Base-by-base conservation (phyloP, 2,329 filamentous ascomycete species). In the Dothistroma septosporum region DNA sequence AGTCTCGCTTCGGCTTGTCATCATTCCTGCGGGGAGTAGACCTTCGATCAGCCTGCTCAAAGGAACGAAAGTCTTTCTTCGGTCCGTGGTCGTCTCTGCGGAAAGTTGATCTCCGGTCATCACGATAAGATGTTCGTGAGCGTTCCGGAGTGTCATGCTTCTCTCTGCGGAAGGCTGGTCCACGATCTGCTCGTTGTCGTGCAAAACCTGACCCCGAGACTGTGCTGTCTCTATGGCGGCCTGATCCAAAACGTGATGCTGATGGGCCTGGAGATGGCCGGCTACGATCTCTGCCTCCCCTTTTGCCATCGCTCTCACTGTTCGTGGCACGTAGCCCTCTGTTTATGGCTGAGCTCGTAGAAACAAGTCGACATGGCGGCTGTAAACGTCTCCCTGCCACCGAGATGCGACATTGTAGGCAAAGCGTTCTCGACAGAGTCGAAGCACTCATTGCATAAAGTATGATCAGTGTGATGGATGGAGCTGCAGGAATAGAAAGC, bases 281-380 rank as follows among this genome's bases (percentile, higher is more conserved):
- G 49, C 53, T 55, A 31, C 60, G 44, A 54, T 64, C 60, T 64
- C 59, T 61, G 52, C 60, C 63, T 52, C 61, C 65, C 60, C 56
- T 61, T 58, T 58, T 37, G 19, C 28, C 32, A 9, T 50, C 41
- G n/a, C 54, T 50, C 19, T 63, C 61, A 55, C 61, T 49, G 61
- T 57, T 60, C 31, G 60, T 62, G 32, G 65, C 61, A 69, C 86
- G 84, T 58, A 91, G 79, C 14, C 88, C 88, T 50, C 82, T 80
- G 65, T 86, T 83, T 69, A 92, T 91, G 48, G 87, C 88, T 10
- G 87, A 88, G 61, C 80, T 83, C 46, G 90, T 80, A 47, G 85
- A 87, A 22, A 83, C 82, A 69, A 77, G 70, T 61, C 81, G 79
- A 35, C 70, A 68, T 22, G 60, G 24, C 50, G 58, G 59, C 35